These are phyloP conservation scores for Exophiala sp. DNA, from an alignment of 2,329 filamentous ascomycete genomes.

Conservation along the genomic window DNA sequence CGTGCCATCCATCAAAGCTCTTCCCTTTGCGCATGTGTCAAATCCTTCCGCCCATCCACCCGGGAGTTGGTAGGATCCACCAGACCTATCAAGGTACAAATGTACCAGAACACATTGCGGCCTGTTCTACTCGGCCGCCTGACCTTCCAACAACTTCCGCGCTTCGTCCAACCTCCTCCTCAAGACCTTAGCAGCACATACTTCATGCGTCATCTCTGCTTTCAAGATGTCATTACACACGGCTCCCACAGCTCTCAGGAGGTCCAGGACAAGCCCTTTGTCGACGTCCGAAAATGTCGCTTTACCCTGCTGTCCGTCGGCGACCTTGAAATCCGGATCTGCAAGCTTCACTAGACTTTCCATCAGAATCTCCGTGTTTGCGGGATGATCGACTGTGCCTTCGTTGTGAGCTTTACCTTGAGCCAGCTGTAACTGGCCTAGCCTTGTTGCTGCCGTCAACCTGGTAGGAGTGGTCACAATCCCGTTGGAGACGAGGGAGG, in stretches of 20 bases:
- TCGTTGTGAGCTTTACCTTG: conserved; percentile 1
- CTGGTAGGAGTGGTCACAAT: conserved; percentile 19
- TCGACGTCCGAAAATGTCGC: conserved; percentile 43
- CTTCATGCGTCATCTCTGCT: conserved; percentile 54
- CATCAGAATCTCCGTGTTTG: conserved; percentile 29
- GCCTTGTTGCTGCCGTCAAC: conserved; percentile 5
- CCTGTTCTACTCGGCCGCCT: conserved; percentile 47
- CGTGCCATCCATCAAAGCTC: too few species aligned
- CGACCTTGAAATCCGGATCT: conserved; percentile 25
- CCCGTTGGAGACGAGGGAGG: conserved; percentile 20
- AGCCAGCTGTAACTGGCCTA: not conserved
- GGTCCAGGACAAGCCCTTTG: conserved; percentile 50
- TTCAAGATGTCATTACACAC: conserved; percentile 50
- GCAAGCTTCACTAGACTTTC: conserved; percentile 29
- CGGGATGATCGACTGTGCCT: conserved; percentile 16
- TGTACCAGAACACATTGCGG: too few species aligned
- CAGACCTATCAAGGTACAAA: too few species aligned
- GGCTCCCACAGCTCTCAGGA: conserved; percentile 46
- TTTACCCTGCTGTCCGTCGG: conserved; percentile 16
- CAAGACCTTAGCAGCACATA: conserved; percentile 57
- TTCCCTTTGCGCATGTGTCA: too few species aligned
- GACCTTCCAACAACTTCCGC: conserved; percentile 64
- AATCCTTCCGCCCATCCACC: too few species aligned
- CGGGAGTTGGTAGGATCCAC: too few species aligned
- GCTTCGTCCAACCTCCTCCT: conserved; percentile 69